A percentile compares a stretch with the other conserved stretches of the same genome.
Evolutionary conservation across 306 rosid genomes (phyloP).

Genomic region (Prunus salicina): DNA sequence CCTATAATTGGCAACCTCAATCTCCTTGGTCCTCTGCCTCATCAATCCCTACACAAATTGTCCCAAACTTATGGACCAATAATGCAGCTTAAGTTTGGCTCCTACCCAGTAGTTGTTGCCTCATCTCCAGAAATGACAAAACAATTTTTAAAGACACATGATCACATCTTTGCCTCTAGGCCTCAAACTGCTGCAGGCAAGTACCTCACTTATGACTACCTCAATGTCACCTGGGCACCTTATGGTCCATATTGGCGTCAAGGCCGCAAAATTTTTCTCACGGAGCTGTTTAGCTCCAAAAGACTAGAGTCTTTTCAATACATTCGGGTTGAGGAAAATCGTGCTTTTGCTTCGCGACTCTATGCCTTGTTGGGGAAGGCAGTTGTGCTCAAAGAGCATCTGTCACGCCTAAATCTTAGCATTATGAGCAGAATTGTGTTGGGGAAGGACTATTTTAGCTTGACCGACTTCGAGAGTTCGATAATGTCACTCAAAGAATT

Average conservation of each 20-base stretch:
- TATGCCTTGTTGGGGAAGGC: conserved; percentile 12
- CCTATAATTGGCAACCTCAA: conserved; percentile 47
- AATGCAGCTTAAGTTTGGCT: conserved; percentile 35
- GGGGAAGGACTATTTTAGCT: conserved; percentile 27
- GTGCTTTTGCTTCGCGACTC: conserved; percentile 4
- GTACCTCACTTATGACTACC: conserved; percentile 14
- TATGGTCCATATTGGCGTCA: conserved; percentile 32
- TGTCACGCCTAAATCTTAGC: conserved; percentile 10
- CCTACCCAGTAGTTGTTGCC: conserved; percentile 25
- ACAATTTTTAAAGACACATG: conserved; percentile 24
- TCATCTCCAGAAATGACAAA: conserved; percentile 21
- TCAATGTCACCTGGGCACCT: conserved; percentile 26
- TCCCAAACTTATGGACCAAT: conserved; percentile 32
- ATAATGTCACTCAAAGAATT: conserved; percentile 13
- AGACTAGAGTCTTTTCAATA: conserved; percentile 18
- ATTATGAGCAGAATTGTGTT: conserved; percentile 25
- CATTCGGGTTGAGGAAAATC: conserved; percentile 20
- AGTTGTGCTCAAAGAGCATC: conserved; percentile 15
- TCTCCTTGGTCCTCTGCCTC: conserved; percentile 39
- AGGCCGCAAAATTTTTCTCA: conserved; percentile 29
- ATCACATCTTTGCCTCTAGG: conserved; percentile 27
- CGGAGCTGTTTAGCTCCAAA: conserved; percentile 25
- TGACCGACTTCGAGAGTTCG: not conserved
- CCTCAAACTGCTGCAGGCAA: conserved; percentile 38
- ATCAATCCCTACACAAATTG: conserved; percentile 29